Conservation (phyloP, 2,329 filamentous ascomycete species). For the Huntiella moniliformis region DNA sequence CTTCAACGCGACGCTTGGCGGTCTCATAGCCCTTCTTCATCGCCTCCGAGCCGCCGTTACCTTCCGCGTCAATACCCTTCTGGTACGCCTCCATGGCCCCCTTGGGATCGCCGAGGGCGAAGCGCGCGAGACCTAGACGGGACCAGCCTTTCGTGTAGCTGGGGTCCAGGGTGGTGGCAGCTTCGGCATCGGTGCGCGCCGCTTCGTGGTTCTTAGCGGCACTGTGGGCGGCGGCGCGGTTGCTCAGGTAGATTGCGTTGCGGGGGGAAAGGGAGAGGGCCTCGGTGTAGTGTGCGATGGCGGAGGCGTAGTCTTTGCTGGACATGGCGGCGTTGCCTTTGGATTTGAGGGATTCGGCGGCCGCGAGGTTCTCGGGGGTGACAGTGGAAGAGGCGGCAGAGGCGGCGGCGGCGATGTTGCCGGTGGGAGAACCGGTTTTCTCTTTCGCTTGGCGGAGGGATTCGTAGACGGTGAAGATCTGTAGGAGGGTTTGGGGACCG, state of each 20-base stretch:
- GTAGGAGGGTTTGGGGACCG: slow-evolving; percentile 69
- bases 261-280: slow-evolving; percentile 62
- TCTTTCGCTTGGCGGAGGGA: slow-evolving; percentile 51
- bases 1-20: slow-evolving; percentile 69
- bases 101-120: slow-evolving; percentile 75
- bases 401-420: slow-evolving; percentile 22
- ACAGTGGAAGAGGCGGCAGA: slow-evolving; percentile 21
- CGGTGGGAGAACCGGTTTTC: slow-evolving; percentile 17
- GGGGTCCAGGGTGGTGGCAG: slow-evolving; percentile 73
- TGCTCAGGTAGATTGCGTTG: slow-evolving; percentile 94
- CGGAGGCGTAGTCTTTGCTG: slow-evolving; percentile 67
- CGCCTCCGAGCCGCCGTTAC: slow-evolving; percentile 81
- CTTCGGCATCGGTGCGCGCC: slow-evolving; percentile 73
- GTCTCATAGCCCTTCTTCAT: slow-evolving; percentile 98
- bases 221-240: slow-evolving; percentile 85
- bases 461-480: slow-evolving; percentile 92
- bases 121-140: slow-evolving; percentile 74
- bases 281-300: slow-evolving; percentile 75
- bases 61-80: slow-evolving; percentile 83
- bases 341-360: slow-evolving; percentile 76
- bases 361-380: slow-evolving; percentile 45
- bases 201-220: slow-evolving; percentile 68
- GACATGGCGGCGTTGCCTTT: slow-evolving; percentile 91
- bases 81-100: slow-evolving; percentile 90
- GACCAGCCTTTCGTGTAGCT: slow-evolving; percentile 97